Percentiles rank a stretch among this genome's conserved stretches.
phyloP scores from a whole-genome alignment of 2,329 filamentous ascomycete genomes.

The Venturia oleaginea region DNA sequence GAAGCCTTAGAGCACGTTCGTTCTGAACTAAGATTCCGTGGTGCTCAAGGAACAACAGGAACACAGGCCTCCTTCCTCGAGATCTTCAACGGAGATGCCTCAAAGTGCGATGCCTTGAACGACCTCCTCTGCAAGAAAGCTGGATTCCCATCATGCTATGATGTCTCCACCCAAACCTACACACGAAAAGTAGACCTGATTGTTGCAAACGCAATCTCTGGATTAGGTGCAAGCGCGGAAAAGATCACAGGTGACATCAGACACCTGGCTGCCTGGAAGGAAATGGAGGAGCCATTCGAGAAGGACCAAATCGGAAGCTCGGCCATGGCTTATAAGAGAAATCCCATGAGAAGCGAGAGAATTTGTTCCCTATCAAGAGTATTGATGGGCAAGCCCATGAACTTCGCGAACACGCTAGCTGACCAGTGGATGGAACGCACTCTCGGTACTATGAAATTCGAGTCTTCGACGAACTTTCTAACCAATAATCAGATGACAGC shows the following conservation, averaged over 20 bases:
- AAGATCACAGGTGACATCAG: slow-evolving; percentile 68
- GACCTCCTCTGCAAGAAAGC: slow-evolving; percentile 56
- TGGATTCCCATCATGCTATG: slow-evolving; percentile 52
- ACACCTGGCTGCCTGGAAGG: slow-evolving; percentile 63
- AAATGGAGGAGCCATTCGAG: slow-evolving; percentile 78
- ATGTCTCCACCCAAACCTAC: slow-evolving; percentile 65
- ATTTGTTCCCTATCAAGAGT: slow-evolving; percentile 50
- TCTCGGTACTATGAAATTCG: slow-evolving; percentile 29
- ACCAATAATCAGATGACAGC: slow-evolving; percentile 49
- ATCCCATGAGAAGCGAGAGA: slow-evolving; percentile 51
- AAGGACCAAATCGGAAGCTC: slow-evolving; percentile 64
- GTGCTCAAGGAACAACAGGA: slow-evolving; percentile 58
- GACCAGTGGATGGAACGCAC: slow-evolving; percentile 67
- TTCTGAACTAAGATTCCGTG: slow-evolving; percentile 63
- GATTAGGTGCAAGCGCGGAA: slow-evolving; percentile 69
- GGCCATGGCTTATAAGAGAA: slow-evolving; percentile 56
- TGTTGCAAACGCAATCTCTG: slow-evolving; percentile 71
- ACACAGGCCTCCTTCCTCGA: slow-evolving; percentile 71
- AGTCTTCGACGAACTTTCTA: neutral
- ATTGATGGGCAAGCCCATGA: slow-evolving; percentile 43
- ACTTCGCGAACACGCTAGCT: slow-evolving; percentile 57
- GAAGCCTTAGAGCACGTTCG: slow-evolving; percentile 62
- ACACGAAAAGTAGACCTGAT: slow-evolving; percentile 74
- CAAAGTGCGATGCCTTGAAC: slow-evolving; percentile 53
- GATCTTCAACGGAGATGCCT: slow-evolving; percentile 53